A percentile compares a stretch with the other conserved stretches of the same genome.
These are phyloP conservation scores for Rubroboletus satanas DNA, from an alignment of 768 basidiomycete species.

Conservation along the genomic window DNA sequence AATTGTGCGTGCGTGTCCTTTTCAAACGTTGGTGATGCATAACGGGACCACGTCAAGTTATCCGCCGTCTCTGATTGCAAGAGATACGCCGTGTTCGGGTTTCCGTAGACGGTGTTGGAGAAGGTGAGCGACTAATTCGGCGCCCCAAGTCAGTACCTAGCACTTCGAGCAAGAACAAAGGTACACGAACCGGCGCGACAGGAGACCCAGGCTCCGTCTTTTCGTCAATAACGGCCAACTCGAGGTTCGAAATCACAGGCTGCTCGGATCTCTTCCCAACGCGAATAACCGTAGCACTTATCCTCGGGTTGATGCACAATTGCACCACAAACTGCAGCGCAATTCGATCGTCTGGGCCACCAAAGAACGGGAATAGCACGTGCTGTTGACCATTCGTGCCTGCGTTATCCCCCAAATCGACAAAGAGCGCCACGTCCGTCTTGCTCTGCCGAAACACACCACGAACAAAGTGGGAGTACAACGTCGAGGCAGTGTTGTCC, in stretches of 20 bases:
- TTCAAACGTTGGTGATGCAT: slow-evolving; percentile 33
- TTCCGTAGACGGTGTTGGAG: slow-evolving; percentile 71
- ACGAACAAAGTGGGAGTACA: slow-evolving; percentile 83
- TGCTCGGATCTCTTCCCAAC: slow-evolving; percentile 38
- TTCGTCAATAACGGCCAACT: slow-evolving; percentile 54
- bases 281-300: slow-evolving; percentile 72
- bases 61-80: slow-evolving; percentile 83
- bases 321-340: slow-evolving; percentile 81
- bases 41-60: slow-evolving; percentile 69
- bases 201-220: slow-evolving; percentile 33
- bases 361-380: slow-evolving; percentile 86
- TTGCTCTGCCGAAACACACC: slow-evolving; percentile 70
- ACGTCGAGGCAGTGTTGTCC: slow-evolving; percentile 50
- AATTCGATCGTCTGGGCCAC: slow-evolving; percentile 89
- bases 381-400: slow-evolving; percentile 43
- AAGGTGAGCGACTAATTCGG: slow-evolving; percentile 43
- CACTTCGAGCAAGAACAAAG: background rate
- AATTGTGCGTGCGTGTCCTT: slow-evolving; percentile 4
- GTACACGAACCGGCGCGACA: slow-evolving; percentile 9
- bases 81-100: slow-evolving; percentile 56
- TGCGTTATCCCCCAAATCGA: slow-evolving; percentile 56
- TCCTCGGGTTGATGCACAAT: slow-evolving; percentile 55
- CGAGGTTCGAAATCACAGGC: slow-evolving; percentile 52
- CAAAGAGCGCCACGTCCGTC: slow-evolving; percentile 78
- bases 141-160: background rate